phyloP scores from a whole-genome alignment of 129 eudicot species.

The Artemisia argyi region DNA sequence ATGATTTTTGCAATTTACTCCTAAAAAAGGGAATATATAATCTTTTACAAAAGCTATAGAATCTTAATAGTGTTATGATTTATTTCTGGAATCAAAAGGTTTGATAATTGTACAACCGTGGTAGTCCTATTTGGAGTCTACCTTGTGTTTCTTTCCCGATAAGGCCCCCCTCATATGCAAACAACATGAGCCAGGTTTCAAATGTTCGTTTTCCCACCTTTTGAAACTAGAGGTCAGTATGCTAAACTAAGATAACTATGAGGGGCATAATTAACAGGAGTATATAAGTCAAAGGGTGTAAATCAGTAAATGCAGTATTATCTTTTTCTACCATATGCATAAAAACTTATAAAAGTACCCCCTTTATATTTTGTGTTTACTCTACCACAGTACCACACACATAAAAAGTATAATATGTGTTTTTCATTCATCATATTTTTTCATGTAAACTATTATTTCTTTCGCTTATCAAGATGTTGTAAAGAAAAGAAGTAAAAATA shows the following conservation, averaged over 20 bases:
- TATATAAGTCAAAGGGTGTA: constrained; percentile 6
- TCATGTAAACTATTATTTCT: no score
- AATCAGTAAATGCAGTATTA: no score
- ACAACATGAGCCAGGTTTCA: constrained; percentile 24
- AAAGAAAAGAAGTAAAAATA: no score
- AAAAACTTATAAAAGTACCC: no score
- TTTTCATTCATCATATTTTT: no score
- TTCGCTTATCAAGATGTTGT: no score
- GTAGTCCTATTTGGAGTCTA: constrained; percentile 32
- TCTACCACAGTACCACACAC: no score
- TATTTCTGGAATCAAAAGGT: not conserved
- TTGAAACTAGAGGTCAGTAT: constrained; percentile 14
- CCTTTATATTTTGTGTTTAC: no score
- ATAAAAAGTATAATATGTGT: no score
- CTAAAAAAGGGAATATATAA: no score
- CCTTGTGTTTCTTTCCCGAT: constrained; percentile 34
- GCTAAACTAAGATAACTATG: not conserved
- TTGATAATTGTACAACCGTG: constrained; percentile 27
- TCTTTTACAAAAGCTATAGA: not conserved
- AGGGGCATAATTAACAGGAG: constrained; percentile 6
- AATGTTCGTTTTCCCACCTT: not conserved
- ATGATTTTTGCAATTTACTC: no score
- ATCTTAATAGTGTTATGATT: not conserved
- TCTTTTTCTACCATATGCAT: no score
- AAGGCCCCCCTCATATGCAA: constrained; percentile 24